These are phyloP conservation scores for Austroboletus novae-zelandiae DNA, from an alignment of 1,284 basidiomycete species.

Conservation along the genomic window DNA sequence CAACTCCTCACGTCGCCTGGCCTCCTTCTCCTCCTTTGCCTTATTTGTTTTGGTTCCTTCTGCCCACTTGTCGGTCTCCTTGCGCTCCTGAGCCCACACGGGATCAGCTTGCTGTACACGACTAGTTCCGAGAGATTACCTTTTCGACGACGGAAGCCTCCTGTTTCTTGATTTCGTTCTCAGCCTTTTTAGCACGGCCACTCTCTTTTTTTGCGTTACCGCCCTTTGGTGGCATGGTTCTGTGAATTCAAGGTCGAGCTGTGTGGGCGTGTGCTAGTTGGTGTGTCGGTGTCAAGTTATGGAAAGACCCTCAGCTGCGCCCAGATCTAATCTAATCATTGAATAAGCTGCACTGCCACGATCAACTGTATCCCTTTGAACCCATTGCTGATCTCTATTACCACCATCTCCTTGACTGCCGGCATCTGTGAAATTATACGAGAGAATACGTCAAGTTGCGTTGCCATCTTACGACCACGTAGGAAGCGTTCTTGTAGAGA, in stretches of 20 bases:
- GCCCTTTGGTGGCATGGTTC: slow-evolving; percentile 77
- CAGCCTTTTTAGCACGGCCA: slow-evolving; percentile 88
- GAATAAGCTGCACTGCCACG: too few species aligned
- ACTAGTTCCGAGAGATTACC: slow-evolving; percentile 35
- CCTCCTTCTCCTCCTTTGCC: slow-evolving; percentile 71
- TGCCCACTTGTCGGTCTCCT: slow-evolving; percentile 80
- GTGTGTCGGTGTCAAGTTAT: not conserved
- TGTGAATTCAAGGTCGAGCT: slow-evolving; percentile 2
- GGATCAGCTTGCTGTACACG: slow-evolving; percentile 4
- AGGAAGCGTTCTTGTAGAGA: too few species aligned
- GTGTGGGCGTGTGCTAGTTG: slow-evolving; percentile 4
- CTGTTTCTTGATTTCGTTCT: slow-evolving; percentile 83
- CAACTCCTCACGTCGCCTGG: slow-evolving; percentile 70
- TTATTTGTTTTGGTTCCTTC: slow-evolving; percentile 67
- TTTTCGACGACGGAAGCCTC: slow-evolving; percentile 56
- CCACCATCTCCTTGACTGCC: too few species aligned
- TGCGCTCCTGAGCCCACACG: slow-evolving; percentile 53
- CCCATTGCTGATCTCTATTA: too few species aligned
- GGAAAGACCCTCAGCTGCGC: slow-evolving; percentile 7
- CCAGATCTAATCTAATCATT: too few species aligned
- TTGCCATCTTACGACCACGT: too few species aligned
- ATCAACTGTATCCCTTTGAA: too few species aligned
- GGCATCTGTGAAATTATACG: too few species aligned
- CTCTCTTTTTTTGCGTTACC: slow-evolving; percentile 88
- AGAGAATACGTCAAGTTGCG: too few species aligned